phyloP scores from a whole-genome alignment of 345 rosid species.

The Carallia brachiata region DNA sequence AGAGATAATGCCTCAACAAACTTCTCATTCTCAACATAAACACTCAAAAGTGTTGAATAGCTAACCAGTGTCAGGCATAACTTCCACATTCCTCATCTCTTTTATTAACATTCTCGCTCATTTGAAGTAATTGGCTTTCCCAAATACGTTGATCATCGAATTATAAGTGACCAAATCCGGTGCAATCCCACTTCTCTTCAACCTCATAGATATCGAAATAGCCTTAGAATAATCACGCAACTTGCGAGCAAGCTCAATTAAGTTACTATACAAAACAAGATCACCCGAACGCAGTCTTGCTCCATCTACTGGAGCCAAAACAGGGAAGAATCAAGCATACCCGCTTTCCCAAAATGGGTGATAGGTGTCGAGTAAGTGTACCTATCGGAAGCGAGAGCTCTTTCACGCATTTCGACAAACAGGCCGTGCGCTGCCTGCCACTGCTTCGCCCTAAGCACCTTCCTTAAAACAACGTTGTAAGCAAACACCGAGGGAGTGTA shows the following conservation, averaged over 20 bases:
- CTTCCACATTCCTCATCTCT: slow-evolving; percentile 69
- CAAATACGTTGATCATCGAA: slow-evolving; percentile 86
- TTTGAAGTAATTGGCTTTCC: slow-evolving; percentile 79
- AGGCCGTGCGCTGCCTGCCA: slow-evolving; percentile 87
- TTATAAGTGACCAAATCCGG: slow-evolving; percentile 86
- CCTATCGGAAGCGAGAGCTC: slow-evolving; percentile 74
- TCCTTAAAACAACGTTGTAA: slow-evolving; percentile 77
- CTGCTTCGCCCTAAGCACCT: slow-evolving; percentile 61
- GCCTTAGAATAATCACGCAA: slow-evolving; percentile 80
- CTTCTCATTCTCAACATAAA: slow-evolving; percentile 77
- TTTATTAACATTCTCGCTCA: slow-evolving; percentile 66
- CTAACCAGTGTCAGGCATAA: slow-evolving; percentile 70
- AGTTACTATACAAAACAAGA: slow-evolving; percentile 81
- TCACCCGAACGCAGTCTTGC: slow-evolving; percentile 84
- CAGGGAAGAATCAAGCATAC: slow-evolving; percentile 77
- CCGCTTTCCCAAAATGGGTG: slow-evolving; percentile 82
- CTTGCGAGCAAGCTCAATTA: slow-evolving; percentile 80
- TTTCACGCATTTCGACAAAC: slow-evolving; percentile 95
- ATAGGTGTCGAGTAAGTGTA: slow-evolving; percentile 81
- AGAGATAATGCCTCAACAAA: slow-evolving; percentile 81
- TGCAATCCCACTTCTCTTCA: slow-evolving; percentile 61
- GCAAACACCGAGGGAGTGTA: slow-evolving; percentile 80
- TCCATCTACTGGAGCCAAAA: slow-evolving; percentile 96
- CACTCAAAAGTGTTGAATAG: slow-evolving; percentile 72
- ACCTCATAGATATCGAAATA: slow-evolving; percentile 74